Conservation (phyloP, 2,329 filamentous ascomycete species). For the Fusarium hostae region DNA sequence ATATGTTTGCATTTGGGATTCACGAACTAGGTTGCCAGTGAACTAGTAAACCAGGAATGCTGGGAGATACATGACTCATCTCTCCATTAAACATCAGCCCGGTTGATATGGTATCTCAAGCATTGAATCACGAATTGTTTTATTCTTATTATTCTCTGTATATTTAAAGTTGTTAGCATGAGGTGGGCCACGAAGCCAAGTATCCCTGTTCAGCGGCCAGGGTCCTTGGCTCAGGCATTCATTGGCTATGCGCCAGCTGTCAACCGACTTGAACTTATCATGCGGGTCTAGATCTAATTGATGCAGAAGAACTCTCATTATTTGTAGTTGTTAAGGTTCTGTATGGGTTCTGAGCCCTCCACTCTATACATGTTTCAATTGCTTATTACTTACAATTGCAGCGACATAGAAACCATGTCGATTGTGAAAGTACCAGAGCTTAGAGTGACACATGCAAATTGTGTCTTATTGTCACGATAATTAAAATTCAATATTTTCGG, state of each 20-base stretch:
- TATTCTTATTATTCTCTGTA: background rate
- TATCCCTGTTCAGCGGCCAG: background rate
- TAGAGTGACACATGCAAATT: background rate
- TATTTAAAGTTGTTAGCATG: background rate
- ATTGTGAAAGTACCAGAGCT: background rate
- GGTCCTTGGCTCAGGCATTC: background rate
- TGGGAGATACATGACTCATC: rapidly evolving
- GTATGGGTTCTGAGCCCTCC: background rate
- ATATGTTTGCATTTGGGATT: background rate
- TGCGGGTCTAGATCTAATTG: background rate
- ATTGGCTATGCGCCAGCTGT: background rate
- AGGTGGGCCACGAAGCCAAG: background rate
- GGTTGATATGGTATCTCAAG: rapidly evolving
- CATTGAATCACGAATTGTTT: background rate
- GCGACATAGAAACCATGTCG: background rate
- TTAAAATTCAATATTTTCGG: background rate
- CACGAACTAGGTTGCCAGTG: too few species aligned
- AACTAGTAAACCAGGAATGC: too few species aligned
- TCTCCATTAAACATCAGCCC: background rate
- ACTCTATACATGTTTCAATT: too few species aligned
- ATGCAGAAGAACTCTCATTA: background rate
- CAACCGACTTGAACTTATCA: background rate
- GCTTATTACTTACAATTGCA: background rate
- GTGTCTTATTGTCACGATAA: background rate
- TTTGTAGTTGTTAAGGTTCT: background rate